These are phyloP conservation scores for Mucor irregularis DNA, from an alignment of 371 early-diverging fungal species.

Conservation along the genomic window DNA sequence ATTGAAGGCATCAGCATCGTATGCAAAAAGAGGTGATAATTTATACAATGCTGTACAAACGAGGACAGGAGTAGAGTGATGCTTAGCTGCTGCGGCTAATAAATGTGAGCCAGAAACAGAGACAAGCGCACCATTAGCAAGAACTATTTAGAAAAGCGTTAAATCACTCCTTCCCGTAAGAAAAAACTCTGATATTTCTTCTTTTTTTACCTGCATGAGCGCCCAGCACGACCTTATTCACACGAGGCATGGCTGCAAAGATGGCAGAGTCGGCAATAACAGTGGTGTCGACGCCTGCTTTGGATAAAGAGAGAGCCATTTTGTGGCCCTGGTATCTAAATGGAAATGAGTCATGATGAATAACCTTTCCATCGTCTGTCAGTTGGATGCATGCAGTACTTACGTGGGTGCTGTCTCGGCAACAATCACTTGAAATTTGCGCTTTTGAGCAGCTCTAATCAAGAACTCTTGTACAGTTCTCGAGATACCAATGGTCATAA, in stretches of 20 bases:
- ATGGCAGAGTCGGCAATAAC: slow-evolving; percentile 92
- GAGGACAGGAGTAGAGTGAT: slow-evolving; percentile 87
- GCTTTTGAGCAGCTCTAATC: slow-evolving; percentile 80
- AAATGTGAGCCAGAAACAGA: slow-evolving; percentile 81
- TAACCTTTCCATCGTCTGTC: neutral
- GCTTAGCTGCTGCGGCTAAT: slow-evolving; percentile 89
- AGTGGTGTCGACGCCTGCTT: slow-evolving; percentile 88
- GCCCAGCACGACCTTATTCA: slow-evolving; percentile 96
- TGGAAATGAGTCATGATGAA: neutral
- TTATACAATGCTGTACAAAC: slow-evolving; percentile 87
- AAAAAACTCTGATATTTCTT: neutral
- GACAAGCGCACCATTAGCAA: slow-evolving; percentile 92
- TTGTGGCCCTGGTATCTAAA: slow-evolving; percentile 79
- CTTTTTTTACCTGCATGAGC: slow-evolving; percentile 65
- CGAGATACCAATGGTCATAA: slow-evolving; percentile 91
- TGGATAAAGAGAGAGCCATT: slow-evolving; percentile 76
- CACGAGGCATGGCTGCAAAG: slow-evolving; percentile 96
- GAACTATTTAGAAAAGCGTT: slow-evolving; percentile 46
- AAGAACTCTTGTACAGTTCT: slow-evolving; percentile 87
- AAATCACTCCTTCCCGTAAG: too few relatives aligned
- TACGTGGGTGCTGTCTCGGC: slow-evolving; percentile 85
- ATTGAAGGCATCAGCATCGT: slow-evolving; percentile 83
- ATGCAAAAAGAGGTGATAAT: slow-evolving; percentile 86
- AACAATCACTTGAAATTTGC: slow-evolving; percentile 92
- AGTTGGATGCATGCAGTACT: neutral